Evolutionary conservation across 768 basidiomycete species (phyloP), one percentile per base, ranked within the genome.

Genomic region (Kwoniella europaea): DNA sequence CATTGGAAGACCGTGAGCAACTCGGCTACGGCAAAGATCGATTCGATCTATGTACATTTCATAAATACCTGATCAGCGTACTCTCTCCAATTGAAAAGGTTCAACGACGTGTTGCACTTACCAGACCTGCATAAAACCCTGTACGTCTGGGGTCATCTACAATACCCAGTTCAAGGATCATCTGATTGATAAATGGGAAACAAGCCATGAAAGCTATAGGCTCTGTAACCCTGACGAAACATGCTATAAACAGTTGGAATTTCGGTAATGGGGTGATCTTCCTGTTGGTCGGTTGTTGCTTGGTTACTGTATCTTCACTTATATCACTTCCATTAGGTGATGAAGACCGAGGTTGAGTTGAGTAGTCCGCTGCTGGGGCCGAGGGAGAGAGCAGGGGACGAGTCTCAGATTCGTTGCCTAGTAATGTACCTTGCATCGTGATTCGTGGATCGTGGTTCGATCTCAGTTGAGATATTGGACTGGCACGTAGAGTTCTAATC

Each of bases 141-240:
- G 75, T 76, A 52, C 70, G 65, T 43, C 72, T 72, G 1, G 74
- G 72, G 60, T 75, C 74, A 5, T 72, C 63, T n/a, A 72, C 78
- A 10, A 67, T 75, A 1, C 74, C 74, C 29, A 77, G 24, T 41
- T 79, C 74, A 18, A 79, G 42, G 42, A 79, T 54, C 78, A 79
- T 79, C 65, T 79, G 76, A 46, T 79, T 77, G 74, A 79, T 70
- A 65, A 76, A 79, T 15, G 78, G 78, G 69, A 79, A 79, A 70
- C 43, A 77, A 65, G 61, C 74, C 69, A 63, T 76, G 68, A 68
- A 77, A 68, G 64, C 71, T 61, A 79, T 74, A 15, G 78, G 78
- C 27, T 79, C 78, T 9, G 74, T 72, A 1, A 74, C 69, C 15
- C 78, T 60, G 22, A 79, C 65, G 60, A 79, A 75, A 60, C 71